Conservation (phyloP, 257 asterid genomes). For the Ehretia macrophylla region DNA sequence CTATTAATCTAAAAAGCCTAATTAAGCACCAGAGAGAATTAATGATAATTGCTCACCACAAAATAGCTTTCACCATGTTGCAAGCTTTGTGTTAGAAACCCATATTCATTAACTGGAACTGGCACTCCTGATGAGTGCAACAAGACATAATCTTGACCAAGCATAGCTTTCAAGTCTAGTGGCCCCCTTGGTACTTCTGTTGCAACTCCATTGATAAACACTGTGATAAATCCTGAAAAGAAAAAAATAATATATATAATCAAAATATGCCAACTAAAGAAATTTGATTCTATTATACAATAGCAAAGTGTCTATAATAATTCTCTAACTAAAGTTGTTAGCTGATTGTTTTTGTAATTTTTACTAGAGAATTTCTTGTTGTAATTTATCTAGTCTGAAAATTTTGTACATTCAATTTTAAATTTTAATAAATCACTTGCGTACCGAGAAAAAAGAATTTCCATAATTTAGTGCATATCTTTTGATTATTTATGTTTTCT, state of each 20-base stretch:
- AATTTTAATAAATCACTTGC: too few relatives aligned
- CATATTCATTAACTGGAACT: slow-evolving; percentile 47
- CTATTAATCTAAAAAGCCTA: too few relatives aligned
- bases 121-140: slow-evolving; percentile 66
- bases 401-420: too few relatives aligned
- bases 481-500: too few relatives aligned
- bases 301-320: too few relatives aligned
- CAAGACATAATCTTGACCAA: slow-evolving; percentile 42
- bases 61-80: slow-evolving; percentile 76
- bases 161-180: slow-evolving; percentile 41
- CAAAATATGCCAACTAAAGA: not conserved
- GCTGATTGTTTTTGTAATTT: too few relatives aligned
- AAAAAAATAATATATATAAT: not conserved
- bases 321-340: too few relatives aligned
- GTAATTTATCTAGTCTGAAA: too few relatives aligned
- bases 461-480: too few relatives aligned
- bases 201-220: slow-evolving; percentile 65
- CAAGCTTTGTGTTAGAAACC: slow-evolving; percentile 48
- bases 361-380: too few relatives aligned
- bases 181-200: slow-evolving; percentile 57
- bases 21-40: too few relatives aligned
- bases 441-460: too few relatives aligned
- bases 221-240: slow-evolving; percentile 47
- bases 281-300: not conserved
- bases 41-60: slow-evolving; percentile 43